phyloP scores from a whole-genome alignment of 1,139 yeast species.

The Geotrichum citri-aurantii region DNA sequence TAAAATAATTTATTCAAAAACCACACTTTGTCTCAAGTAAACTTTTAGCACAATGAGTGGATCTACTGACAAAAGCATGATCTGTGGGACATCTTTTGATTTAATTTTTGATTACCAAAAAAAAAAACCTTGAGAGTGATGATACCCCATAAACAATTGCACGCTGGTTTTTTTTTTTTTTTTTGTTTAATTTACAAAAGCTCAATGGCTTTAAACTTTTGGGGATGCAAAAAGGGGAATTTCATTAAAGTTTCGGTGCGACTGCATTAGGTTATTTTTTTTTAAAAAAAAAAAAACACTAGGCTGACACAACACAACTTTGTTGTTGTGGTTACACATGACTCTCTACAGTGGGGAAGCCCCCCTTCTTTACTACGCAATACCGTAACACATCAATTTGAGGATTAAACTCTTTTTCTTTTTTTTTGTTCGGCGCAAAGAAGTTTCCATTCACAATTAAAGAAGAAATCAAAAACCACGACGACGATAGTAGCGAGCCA shows the following conservation, averaged over 20 bases:
- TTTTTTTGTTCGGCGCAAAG: not conserved
- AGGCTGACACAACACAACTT: not conserved
- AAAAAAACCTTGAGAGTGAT: no score
- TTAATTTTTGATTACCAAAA: no score
- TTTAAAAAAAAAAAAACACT: not conserved
- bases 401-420: not conserved
- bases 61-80: no score
- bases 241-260: not conserved
- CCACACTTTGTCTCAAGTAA: no score
- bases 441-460: not conserved
- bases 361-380: not conserved
- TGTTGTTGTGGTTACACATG: not conserved
- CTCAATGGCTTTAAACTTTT: no score
- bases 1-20: no score
- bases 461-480: not conserved
- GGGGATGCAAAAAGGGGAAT: not conserved
- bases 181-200: no score
- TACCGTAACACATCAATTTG: not conserved
- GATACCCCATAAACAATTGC: no score
- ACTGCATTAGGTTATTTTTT: no score
- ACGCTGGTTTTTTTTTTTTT: no score
- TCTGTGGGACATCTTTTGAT: no score
- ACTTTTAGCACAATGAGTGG: no score
- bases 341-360: not conserved
- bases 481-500: not conserved